Conservation (phyloP, 441 rosid genomes). For the Codiaeum variegatum region DNA sequence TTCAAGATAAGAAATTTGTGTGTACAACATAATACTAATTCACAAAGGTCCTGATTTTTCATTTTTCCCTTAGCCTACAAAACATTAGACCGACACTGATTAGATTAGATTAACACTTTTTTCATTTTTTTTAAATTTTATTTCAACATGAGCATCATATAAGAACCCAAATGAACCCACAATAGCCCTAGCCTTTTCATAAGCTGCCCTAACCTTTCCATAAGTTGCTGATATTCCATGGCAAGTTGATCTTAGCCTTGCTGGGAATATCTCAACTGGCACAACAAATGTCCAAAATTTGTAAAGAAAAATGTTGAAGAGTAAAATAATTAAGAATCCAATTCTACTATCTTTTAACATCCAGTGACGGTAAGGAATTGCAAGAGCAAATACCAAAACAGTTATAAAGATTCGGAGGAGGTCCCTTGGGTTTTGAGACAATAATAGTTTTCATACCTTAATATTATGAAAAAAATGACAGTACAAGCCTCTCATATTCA, state of each 20-base stretch:
- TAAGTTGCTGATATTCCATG: conserved; percentile 78
- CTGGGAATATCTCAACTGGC: conserved; percentile 86
- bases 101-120: no score
- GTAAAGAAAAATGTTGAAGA: conserved; percentile 77
- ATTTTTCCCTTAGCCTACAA: no score
- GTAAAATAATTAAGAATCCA: conserved; percentile 61
- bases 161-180: conserved; percentile 76
- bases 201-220: conserved; percentile 71
- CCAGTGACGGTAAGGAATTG: conserved; percentile 72
- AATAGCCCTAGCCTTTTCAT: conserved; percentile 69
- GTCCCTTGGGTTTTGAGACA: no score
- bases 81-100: no score
- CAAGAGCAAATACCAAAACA: conserved; percentile 66
- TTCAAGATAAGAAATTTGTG: no score
- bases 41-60: no score
- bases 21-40: no score
- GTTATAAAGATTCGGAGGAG: no score
- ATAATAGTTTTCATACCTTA: no score
- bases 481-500: no score
- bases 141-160: conserved; percentile 74
- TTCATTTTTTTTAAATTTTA: no score
- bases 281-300: conserved; percentile 78
- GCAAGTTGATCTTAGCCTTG: conserved; percentile 78
- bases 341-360: conserved; percentile 49
- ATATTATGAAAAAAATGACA: no score